A percentile compares a stretch with the other conserved stretches of the same genome.
Conservation (phyloP, 805 yeast species). For the Debaryomyces maramus region DNA sequence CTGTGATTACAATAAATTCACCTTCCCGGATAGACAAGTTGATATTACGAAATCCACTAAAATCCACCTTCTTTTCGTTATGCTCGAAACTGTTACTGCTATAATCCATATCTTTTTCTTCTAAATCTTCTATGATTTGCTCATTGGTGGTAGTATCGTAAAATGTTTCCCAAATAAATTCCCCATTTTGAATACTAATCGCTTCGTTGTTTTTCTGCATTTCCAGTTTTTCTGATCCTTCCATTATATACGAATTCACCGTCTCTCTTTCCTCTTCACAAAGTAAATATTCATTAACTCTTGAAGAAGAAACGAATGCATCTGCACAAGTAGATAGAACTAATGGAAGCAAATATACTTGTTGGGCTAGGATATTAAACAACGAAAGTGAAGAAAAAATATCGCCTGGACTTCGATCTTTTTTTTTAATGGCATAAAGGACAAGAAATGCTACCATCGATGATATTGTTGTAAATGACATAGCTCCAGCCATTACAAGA, state of each 20-base stretch:
- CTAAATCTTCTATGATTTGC: constrained; percentile 1
- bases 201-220: constrained; percentile 32
- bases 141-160: constrained; percentile 5
- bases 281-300: constrained; percentile 9
- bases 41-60: constrained; percentile 45
- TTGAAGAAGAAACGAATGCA: constrained; percentile 11
- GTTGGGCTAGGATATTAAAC: constrained; percentile 14
- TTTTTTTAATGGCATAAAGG: constrained; percentile 12
- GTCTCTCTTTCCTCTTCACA: constrained; percentile 6
- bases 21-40: constrained; percentile 55
- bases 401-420: constrained; percentile 8
- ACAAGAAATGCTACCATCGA: constrained; percentile 19
- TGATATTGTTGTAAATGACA: constrained; percentile 11
- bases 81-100: background rate
- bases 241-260: background rate
- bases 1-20: constrained; percentile 74
- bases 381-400: constrained; percentile 19
- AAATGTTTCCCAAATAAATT: constrained; percentile 63
- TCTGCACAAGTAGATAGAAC: constrained; percentile 14
- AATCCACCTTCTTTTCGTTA: constrained; percentile 2
- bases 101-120: background rate
- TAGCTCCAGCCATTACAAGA: constrained; percentile 11
- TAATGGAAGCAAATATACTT: constrained; percentile 12
- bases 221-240: background rate
- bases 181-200: constrained; percentile 49